Evolutionary conservation across 169 alveolate species (phyloP).

Genomic region (Miamiensis avidus): DNA sequence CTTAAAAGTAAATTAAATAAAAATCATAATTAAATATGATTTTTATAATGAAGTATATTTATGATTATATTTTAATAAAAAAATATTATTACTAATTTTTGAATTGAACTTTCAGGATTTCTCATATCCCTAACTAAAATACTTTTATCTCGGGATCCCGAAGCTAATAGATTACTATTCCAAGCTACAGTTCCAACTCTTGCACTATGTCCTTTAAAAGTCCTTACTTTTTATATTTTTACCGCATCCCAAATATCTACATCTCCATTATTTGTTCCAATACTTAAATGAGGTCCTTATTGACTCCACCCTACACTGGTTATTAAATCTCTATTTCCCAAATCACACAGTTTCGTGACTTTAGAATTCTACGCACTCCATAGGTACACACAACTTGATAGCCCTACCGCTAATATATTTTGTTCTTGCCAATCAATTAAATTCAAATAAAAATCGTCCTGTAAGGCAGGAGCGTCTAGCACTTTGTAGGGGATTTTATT

Average conservation of each 20-base stretch:
- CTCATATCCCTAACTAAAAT: conserved; percentile 89
- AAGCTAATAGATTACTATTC: conserved; percentile 81
- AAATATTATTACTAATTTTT: neutral
- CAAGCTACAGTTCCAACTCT: conserved; percentile 94
- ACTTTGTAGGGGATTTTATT: conserved; percentile 86
- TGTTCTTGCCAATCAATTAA: conserved; percentile 86
- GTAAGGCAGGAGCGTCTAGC: conserved; percentile 92
- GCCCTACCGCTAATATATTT: conserved; percentile 90
- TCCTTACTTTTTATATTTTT: conserved; percentile 46
- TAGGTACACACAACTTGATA: conserved; percentile 81
- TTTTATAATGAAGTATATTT: too few relatives aligned
- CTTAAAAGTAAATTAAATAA: too few relatives aligned
- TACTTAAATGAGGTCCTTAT: conserved; percentile 86
- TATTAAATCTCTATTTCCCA: conserved; percentile 77
- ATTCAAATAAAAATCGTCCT: conserved; percentile 92
- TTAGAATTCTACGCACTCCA: conserved; percentile 89
- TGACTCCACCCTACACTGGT: conserved; percentile 91
- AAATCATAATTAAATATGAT: neutral
- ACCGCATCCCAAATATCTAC: conserved; percentile 85
- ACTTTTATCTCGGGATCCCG: conserved; percentile 92
- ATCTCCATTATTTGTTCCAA: conserved; percentile 88
- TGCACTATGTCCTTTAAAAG: conserved; percentile 85
- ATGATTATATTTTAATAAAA: too few relatives aligned
- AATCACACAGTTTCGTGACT: conserved; percentile 87
- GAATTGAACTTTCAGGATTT: neutral